Evolutionary conservation across 331 rosid genomes (phyloP).

Genomic region (Phaseolus coccineus): DNA sequence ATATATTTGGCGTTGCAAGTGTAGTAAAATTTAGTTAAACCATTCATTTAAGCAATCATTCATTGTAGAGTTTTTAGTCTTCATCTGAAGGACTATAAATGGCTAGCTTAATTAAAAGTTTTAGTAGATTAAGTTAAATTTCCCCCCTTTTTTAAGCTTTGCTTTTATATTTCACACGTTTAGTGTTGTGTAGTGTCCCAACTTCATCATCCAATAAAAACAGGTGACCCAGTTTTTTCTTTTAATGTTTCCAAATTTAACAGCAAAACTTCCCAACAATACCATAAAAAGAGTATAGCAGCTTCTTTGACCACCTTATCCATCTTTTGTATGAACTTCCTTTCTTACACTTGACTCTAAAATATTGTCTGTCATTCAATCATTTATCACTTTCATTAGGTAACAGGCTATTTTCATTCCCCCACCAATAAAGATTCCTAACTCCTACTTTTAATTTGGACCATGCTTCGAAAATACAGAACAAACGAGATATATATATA

Average conservation of each 20-base stretch:
- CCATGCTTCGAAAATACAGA: slow-evolving; percentile 50
- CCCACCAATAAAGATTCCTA: slow-evolving; percentile 41
- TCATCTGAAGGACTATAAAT: no score
- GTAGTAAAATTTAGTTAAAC: no score
- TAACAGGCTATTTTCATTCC: slow-evolving; percentile 43
- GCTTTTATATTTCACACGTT: background rate
- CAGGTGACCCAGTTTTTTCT: background rate
- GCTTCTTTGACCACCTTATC: background rate
- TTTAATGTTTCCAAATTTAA: slow-evolving; percentile 1
- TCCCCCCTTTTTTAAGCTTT: background rate
- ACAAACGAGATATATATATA: background rate
- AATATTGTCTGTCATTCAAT: slow-evolving; percentile 30
- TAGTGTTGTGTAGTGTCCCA: background rate
- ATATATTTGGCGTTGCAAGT: no score
- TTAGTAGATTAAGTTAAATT: background rate
- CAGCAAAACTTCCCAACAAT: background rate
- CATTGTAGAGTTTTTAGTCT: no score
- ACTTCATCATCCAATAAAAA: background rate
- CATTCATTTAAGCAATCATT: no score
- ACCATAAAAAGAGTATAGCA: background rate
- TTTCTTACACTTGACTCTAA: slow-evolving; percentile 51
- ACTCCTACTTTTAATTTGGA: slow-evolving; percentile 38
- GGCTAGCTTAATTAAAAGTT: no score
- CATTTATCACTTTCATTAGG: slow-evolving; percentile 44
- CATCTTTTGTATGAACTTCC: slow-evolving; percentile 6